Conservation (phyloP, 257 asterid genomes). For the Catharanthus roseus region DNA sequence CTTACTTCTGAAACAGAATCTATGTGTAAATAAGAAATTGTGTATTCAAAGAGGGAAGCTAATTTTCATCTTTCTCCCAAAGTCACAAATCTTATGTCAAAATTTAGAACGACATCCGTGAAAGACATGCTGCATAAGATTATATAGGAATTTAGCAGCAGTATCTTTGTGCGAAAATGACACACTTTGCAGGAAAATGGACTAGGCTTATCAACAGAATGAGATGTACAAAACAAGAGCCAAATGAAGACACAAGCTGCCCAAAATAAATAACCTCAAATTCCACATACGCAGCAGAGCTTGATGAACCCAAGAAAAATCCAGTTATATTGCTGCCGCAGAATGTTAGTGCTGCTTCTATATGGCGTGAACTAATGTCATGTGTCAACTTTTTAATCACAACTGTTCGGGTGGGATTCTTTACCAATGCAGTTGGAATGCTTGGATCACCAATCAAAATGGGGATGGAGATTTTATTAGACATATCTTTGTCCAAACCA, state of each 20-base stretch:
- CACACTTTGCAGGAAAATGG: background rate
- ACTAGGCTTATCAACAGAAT: background rate
- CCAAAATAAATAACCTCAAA: conserved; percentile 40
- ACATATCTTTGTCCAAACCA: conserved; percentile 18
- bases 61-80: background rate
- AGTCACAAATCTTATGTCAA: background rate
- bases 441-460: conserved; percentile 37
- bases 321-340: conserved; percentile 42
- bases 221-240: background rate
- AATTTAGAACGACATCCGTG: background rate
- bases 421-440: conserved; percentile 43
- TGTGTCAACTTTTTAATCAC: conserved; percentile 32
- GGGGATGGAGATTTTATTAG: conserved; percentile 29
- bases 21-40: background rate
- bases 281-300: conserved; percentile 55
- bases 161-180: background rate
- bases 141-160: background rate
- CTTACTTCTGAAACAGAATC: background rate
- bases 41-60: background rate
- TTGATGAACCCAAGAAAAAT: conserved; percentile 37
- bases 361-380: conserved; percentile 33
- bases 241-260: conserved; percentile 4
- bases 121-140: background rate
- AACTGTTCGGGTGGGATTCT: conserved; percentile 57
- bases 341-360: conserved; percentile 43